Evolutionary conservation across 495 filamentous ascomycete species (phyloP), one percentile per base, ranked within the genome.

Genomic region (Ascobolus immersus): DNA sequence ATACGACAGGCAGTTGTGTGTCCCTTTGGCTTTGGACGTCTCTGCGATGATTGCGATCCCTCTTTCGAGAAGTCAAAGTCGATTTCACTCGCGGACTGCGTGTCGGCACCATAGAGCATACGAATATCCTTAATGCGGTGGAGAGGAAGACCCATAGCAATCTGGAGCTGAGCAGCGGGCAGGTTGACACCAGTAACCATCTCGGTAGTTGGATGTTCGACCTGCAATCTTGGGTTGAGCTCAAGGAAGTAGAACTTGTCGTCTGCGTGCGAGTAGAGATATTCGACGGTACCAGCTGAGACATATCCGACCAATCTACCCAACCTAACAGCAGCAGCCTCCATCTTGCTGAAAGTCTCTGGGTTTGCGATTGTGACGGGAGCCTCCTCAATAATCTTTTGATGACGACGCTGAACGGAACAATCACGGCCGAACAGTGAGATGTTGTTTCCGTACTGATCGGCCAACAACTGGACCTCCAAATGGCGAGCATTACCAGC

Each of bases 231-330:
- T 17, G 86, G 86, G 59, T 96, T 96, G 49, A 96, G 60, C 56
- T 96, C 86, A 37, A 96, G 57, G 62, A 99, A 99, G 65, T 94
- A 99, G 65, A 94, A 99, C 55, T 91, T 81, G 64, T 92, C 82
- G 35, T 99, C 86, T 4, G 80, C 64, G 52, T 99, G 84, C 32
- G 89, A 94, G 63, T 99, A 99, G 23, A 99, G 72, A 55, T 99
- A 99, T 56, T 99, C 86, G 26, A 99, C 86, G 11, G 86, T 99
- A 60, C 86, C 86, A 32, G 86, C 89, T 3, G 86, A 99, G 35
- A 99, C 86, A 56, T 99, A 99, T 45, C 86, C 86, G 33, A 99
- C 86, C 23, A 99, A 67, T 43, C 65, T 72, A 39, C 86, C 86
- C 17, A 99, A 65, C 38, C 84, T 77, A 19, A 99, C 89, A 15